Evolutionary conservation across 495 filamentous ascomycete species (phyloP).

Genomic region (Pseudoneurospora amorphoporcata): DNA sequence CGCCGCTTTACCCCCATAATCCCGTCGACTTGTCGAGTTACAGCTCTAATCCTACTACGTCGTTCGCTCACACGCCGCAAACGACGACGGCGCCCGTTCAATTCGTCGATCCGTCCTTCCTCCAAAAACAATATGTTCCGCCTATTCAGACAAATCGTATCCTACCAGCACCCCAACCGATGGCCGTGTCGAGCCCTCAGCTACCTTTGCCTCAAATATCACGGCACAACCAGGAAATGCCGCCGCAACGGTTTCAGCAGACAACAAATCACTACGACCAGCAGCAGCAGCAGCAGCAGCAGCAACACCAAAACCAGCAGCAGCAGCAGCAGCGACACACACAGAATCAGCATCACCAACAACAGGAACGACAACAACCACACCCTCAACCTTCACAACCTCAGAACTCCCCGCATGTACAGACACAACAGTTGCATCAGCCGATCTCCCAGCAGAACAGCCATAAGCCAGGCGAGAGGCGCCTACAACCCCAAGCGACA

Average conservation of each 20-base stretch:
- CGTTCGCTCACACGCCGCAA: background rate
- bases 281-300: constrained; percentile 9
- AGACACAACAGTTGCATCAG: constrained; percentile 1
- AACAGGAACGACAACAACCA: constrained; percentile 12
- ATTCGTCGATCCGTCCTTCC: background rate
- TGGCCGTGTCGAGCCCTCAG: background rate
- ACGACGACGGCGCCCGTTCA: background rate
- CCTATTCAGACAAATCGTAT: background rate
- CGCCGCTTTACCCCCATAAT: background rate
- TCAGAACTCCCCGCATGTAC: constrained; percentile 5
- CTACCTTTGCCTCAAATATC: background rate
- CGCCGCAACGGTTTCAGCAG: constrained; percentile 9
- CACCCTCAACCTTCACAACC: constrained; percentile 11
- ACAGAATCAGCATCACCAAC: constrained; percentile 12
- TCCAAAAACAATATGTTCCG: background rate
- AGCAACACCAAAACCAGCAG: constrained; percentile 3
- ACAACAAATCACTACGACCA: constrained; percentile 3
- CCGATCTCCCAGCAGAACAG: constrained; percentile 10
- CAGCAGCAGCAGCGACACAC: constrained; percentile 4
- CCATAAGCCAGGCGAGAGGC: constrained; percentile 13
- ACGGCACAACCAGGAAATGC: constrained; percentile 13
- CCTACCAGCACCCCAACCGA: background rate
- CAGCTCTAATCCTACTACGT: background rate
- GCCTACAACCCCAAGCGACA: constrained; percentile 7
- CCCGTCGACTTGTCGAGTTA: background rate